Evolutionary conservation across 495 filamentous ascomycete species (phyloP).

Genomic region (Aspergillus baeticus): DNA sequence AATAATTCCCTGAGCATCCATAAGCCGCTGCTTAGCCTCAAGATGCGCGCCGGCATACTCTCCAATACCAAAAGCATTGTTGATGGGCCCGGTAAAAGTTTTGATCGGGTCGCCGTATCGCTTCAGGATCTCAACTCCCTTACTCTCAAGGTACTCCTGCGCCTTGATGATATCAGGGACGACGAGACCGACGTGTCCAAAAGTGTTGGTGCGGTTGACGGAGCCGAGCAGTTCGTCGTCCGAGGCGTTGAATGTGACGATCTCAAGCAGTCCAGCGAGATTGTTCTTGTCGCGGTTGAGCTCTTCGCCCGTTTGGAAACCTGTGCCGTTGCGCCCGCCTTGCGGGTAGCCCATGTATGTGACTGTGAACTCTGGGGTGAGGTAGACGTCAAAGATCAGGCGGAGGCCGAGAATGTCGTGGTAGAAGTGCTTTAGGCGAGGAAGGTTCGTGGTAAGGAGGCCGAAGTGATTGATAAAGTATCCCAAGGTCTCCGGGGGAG

Average conservation of each 20-base stretch:
- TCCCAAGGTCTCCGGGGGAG: conserved; percentile 6
- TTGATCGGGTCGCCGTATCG: background rate
- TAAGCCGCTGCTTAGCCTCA: conserved; percentile 8
- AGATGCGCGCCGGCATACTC: conserved; percentile 6
- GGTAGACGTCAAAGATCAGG: conserved; percentile 5
- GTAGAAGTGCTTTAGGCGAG: conserved; percentile 7
- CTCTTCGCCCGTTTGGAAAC: conserved; percentile 7
- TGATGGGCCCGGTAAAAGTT: background rate
- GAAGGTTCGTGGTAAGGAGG: conserved; percentile 6
- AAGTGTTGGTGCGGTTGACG: background rate
- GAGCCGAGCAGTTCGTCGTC: conserved; percentile 4
- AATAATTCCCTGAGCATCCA: conserved; percentile 6
- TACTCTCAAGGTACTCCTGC: conserved; percentile 3
- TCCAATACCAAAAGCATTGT: conserved; percentile 10
- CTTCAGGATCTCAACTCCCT: conserved; percentile 3
- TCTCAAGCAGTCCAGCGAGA: conserved; percentile 7
- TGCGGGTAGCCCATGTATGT: conserved; percentile 6
- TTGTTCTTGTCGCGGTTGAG: conserved; percentile 7
- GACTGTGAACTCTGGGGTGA: conserved; percentile 5
- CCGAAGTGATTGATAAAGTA: conserved; percentile 10
- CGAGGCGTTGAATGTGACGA: conserved; percentile 5
- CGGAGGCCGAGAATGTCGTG: conserved; percentile 8
- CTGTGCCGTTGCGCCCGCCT: conserved; percentile 7
- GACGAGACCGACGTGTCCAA: conserved; percentile 6
- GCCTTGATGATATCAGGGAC: conserved; percentile 11